These are phyloP conservation scores for Dryas octopetala DNA, from an alignment of 306 rosid species.

Conservation along the genomic window DNA sequence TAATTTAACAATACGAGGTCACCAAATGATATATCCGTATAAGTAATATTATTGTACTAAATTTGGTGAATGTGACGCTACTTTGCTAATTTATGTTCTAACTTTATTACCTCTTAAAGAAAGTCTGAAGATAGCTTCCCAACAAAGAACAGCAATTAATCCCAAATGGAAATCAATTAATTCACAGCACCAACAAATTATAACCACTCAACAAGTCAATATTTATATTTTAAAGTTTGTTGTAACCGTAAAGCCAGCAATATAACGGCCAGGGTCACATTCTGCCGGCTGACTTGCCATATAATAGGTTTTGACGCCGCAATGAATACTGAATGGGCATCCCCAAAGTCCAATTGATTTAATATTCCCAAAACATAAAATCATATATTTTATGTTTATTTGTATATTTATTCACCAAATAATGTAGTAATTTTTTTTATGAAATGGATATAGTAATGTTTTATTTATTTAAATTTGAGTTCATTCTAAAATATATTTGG, in stretches of 20 bases:
- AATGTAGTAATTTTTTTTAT: no score
- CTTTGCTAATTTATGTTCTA: not conserved
- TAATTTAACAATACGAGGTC: no score
- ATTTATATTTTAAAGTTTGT: not conserved
- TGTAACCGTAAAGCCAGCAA: constrained; percentile 43
- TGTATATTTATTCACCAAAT: no score
- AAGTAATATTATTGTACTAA: no score
- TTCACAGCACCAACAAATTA: not conserved
- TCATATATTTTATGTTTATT: not conserved
- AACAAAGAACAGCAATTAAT: not conserved
- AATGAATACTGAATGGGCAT: constrained; percentile 26
- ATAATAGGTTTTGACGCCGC: constrained; percentile 26
- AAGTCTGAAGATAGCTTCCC: constrained; percentile 5
- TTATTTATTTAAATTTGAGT: no score
- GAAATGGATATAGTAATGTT: no score
- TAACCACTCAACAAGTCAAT: not conserved
- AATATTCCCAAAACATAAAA: not conserved
- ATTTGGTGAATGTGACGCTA: no score
- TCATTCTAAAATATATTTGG: no score
- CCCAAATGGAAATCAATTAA: not conserved
- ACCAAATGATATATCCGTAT: no score
- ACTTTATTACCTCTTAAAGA: constrained; percentile 3
- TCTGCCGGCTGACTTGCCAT: constrained; percentile 41
- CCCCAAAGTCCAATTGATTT: not conserved
- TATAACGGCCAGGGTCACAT: constrained; percentile 41